phyloP scores from a whole-genome alignment of 345 rosid genomes.

The Salix purpurea region DNA sequence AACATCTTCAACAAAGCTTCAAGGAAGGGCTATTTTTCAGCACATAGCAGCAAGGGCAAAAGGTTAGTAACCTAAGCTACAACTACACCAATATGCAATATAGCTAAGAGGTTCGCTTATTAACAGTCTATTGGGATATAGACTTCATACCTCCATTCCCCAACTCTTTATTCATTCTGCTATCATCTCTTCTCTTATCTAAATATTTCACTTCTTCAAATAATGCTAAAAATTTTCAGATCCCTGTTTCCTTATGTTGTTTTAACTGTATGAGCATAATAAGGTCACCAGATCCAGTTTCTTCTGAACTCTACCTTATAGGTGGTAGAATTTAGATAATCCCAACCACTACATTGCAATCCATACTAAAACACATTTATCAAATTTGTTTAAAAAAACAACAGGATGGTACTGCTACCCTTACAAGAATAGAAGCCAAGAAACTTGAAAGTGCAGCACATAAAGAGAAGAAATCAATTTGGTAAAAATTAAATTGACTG shows the following conservation, averaged over 20 bases:
- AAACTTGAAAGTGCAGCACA: too few relatives aligned
- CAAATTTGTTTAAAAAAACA: neutral
- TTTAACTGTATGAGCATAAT: neutral
- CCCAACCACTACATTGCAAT: neutral
- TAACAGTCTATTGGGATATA: too few relatives aligned
- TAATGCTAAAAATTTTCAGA: neutral
- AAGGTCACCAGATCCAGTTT: neutral
- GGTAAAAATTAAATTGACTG: neutral
- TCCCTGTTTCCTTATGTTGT: neutral
- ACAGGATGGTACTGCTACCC: neutral
- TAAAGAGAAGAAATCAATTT: neutral
- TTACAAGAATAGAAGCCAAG: neutral
- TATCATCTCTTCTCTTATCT: too few relatives aligned
- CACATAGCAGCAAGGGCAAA: too few relatives aligned
- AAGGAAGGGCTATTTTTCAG: too few relatives aligned
- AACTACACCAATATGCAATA: too few relatives aligned
- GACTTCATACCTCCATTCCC: too few relatives aligned
- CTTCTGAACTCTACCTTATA: neutral
- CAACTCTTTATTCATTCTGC: too few relatives aligned
- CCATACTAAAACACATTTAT: neutral
- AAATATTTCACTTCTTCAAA: too few relatives aligned
- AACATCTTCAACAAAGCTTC: too few relatives aligned
- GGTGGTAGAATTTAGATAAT: neutral
- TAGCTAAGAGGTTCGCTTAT: too few relatives aligned
- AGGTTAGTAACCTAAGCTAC: too few relatives aligned